phyloP scores from a whole-genome alignment of 1,284 basidiomycete genomes.

The Papiliotrema fonsecae region DNA sequence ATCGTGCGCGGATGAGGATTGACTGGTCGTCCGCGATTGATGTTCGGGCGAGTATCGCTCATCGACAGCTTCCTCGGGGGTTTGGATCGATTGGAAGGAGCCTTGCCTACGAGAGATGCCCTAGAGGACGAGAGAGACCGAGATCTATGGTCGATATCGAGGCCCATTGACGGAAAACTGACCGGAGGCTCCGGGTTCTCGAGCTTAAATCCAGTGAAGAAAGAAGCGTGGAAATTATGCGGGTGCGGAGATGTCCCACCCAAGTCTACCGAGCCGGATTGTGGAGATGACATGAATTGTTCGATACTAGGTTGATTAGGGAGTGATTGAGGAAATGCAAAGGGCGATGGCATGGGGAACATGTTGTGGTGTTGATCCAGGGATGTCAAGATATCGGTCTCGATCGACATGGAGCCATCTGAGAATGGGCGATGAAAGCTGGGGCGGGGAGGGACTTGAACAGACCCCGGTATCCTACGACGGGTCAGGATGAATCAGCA shows the following conservation, averaged over 20 bases:
- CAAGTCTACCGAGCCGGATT: background rate
- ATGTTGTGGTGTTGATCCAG: slow-evolving; percentile 16
- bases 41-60: slow-evolving; percentile 30
- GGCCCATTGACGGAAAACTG: slow-evolving; percentile 9
- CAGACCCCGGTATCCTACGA: background rate
- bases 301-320: slow-evolving; percentile 19
- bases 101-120: slow-evolving; percentile 25
- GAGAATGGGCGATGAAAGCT: slow-evolving; percentile 36
- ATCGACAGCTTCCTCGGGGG: slow-evolving; percentile 34
- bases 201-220: slow-evolving; percentile 31
- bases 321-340: slow-evolving; percentile 15
- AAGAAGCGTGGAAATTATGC: slow-evolving; percentile 26
- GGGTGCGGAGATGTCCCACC: slow-evolving; percentile 7
- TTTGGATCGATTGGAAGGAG: slow-evolving; percentile 20
- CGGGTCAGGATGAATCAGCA: background rate
- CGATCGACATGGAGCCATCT: slow-evolving; percentile 41
- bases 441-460: slow-evolving; percentile 12
- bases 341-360: slow-evolving; percentile 11
- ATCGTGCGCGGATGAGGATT: slow-evolving; percentile 12
- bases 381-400: slow-evolving; percentile 33
- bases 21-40: slow-evolving; percentile 1
- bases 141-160: slow-evolving; percentile 18
- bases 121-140: slow-evolving; percentile 31
- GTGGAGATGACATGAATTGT: slow-evolving; percentile 32
- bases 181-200: slow-evolving; percentile 36